These are phyloP conservation scores for Phenoliferia sp. DNA, from an alignment of 1,284 basidiomycete genomes.

Conservation along the genomic window DNA sequence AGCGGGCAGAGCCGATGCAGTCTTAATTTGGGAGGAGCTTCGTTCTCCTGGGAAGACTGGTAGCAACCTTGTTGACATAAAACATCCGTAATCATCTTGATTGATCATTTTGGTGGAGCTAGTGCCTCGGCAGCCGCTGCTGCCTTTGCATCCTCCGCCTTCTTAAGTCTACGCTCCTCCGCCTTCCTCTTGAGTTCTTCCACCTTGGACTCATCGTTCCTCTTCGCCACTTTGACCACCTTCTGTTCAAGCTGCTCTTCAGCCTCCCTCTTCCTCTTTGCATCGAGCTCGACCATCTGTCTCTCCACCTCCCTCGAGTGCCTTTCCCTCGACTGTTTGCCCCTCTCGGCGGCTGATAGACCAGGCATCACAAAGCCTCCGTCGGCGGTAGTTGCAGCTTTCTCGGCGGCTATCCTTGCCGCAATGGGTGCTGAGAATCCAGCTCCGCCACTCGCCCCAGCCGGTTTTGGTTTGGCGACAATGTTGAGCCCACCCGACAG, in stretches of 20 bases:
- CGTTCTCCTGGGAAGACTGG: not conserved
- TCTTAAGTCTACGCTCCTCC: constrained; percentile 33
- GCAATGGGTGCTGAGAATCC: constrained; percentile 16
- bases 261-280: constrained; percentile 33
- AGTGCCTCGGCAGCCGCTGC: not conserved
- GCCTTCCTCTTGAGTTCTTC: constrained; percentile 35
- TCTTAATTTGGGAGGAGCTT: not conserved
- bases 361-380: constrained; percentile 15
- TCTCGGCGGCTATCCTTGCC: not conserved
- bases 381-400: constrained; percentile 2
- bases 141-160: constrained; percentile 11
- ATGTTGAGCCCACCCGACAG: constrained; percentile 89
- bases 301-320: constrained; percentile 33
- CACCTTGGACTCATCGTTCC: constrained; percentile 35
- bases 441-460: not conserved
- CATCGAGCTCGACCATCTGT: constrained; percentile 34
- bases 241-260: constrained; percentile 30
- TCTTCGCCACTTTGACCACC: constrained; percentile 28
- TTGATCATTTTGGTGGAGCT: not conserved
- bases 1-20: constrained; percentile 10
- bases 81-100: too few relatives aligned
- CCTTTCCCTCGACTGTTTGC: constrained; percentile 26
- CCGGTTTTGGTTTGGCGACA: constrained; percentile 34
- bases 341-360: constrained; percentile 26
- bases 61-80: too few relatives aligned